Evolutionary conservation across 768 basidiomycete genomes (phyloP).

Genomic region (Paxillus ammoniavirescens): DNA sequence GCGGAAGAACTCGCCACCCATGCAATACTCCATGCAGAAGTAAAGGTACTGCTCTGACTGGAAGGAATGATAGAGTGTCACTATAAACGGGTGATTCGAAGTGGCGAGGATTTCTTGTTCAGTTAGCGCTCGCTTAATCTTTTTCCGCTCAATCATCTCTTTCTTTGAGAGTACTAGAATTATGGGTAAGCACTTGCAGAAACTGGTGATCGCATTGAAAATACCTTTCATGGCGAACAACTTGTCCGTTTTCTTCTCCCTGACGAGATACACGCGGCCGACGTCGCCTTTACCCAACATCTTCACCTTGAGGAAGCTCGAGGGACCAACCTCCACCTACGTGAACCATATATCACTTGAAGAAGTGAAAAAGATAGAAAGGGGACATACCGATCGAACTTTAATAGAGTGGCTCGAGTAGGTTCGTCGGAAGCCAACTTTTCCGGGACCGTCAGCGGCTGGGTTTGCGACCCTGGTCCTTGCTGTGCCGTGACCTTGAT

Average conservation of each 20-base stretch:
- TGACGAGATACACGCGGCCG: conserved; percentile 95
- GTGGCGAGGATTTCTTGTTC: conserved; percentile 99
- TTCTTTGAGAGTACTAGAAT: conserved; percentile 90
- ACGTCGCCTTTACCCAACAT: conserved; percentile 99
- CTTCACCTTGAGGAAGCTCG: conserved; percentile 95
- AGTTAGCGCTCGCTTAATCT: conserved; percentile 97
- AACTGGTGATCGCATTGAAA: conserved; percentile 20
- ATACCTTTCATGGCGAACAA: conserved; percentile 99
- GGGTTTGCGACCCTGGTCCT: conserved; percentile 49
- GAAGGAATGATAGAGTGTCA: conserved; percentile 98
- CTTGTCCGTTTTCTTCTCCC: conserved; percentile 96
- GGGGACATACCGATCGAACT: conserved; percentile 67
- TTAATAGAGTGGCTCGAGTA: conserved; percentile 99
- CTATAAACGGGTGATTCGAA: conserved; percentile 99
- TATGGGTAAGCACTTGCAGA: conserved; percentile 17
- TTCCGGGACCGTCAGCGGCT: conserved; percentile 48
- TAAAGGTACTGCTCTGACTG: conserved; percentile 98
- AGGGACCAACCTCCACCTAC: conserved; percentile 91
- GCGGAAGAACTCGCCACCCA: conserved; percentile 98
- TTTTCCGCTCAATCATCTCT: conserved; percentile 99
- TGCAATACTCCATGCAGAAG: conserved; percentile 99
- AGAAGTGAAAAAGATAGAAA: background rate
- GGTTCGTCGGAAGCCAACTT: conserved; percentile 83
- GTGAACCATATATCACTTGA: conserved; percentile 2
- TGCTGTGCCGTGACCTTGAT: conserved; percentile 22